These are phyloP conservation scores for Quercus phellos DNA, from an alignment of 331 rosid species.

Conservation along the genomic window DNA sequence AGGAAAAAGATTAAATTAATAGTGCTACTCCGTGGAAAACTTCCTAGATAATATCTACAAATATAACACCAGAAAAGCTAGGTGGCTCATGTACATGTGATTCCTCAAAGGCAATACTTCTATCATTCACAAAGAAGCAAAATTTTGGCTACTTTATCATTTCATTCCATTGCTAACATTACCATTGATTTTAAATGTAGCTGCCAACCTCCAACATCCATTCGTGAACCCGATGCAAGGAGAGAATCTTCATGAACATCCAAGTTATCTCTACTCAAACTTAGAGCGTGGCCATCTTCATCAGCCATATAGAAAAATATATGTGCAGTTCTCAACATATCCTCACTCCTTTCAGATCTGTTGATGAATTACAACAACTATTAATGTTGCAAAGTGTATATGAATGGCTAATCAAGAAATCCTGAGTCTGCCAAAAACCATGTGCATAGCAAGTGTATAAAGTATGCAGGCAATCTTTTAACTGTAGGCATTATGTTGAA, in stretches of 20 bases:
- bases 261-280: constrained; percentile 44
- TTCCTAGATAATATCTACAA: neutral
- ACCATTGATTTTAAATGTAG: constrained; percentile 88
- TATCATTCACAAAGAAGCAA: neutral
- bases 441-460: neutral
- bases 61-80: neutral
- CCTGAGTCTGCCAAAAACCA: constrained; percentile 6
- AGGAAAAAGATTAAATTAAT: neutral
- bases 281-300: constrained; percentile 64
- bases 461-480: neutral
- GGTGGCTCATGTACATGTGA: neutral
- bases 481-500: neutral
- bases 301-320: constrained; percentile 93
- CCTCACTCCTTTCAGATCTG: constrained; percentile 55
- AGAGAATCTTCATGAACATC: constrained; percentile 47
- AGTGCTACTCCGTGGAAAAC: neutral
- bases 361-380: constrained; percentile 27
- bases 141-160: constrained; percentile 11
- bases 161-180: constrained; percentile 23
- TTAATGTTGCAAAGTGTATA: neutral
- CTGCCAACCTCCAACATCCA: constrained; percentile 92
- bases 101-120: neutral
- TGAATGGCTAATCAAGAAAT: constrained; percentile 2
- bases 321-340: constrained; percentile 47
- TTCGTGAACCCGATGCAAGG: constrained; percentile 73